phyloP scores from a whole-genome alignment of 257 asterid genomes.

The Solanum corneliomulleri region DNA sequence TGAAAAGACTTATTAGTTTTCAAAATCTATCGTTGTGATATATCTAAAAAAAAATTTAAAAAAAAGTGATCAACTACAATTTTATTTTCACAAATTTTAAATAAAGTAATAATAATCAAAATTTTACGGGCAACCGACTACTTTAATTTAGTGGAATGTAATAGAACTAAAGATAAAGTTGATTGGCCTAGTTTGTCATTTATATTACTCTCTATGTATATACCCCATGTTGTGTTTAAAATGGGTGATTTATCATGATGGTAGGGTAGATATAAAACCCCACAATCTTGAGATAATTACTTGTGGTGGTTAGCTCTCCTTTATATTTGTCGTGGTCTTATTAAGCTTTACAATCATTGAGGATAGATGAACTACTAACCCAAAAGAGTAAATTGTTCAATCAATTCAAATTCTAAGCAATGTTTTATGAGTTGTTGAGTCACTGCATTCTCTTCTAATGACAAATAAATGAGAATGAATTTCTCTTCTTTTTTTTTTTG shows the following conservation, averaged over 20 bases:
- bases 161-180: background rate
- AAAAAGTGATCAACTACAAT: too few relatives aligned
- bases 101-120: too few relatives aligned
- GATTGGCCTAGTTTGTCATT: background rate
- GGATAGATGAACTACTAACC: background rate
- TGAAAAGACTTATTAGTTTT: too few relatives aligned
- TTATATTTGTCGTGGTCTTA: background rate
- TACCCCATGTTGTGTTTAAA: background rate
- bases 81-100: too few relatives aligned
- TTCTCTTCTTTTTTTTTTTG: too few relatives aligned
- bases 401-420: background rate
- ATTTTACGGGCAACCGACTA: background rate
- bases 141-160: background rate
- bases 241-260: background rate
- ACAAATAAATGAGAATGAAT: too few relatives aligned
- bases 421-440: background rate
- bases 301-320: background rate
- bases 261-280: background rate
- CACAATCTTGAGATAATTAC: background rate
- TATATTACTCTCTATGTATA: background rate
- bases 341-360: background rate
- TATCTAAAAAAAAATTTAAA: too few relatives aligned
- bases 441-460: background rate
- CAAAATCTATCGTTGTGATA: background rate
- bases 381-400: background rate